Conservation (phyloP, 1,284 basidiomycete species). For the Trametes pubescens region DNA sequence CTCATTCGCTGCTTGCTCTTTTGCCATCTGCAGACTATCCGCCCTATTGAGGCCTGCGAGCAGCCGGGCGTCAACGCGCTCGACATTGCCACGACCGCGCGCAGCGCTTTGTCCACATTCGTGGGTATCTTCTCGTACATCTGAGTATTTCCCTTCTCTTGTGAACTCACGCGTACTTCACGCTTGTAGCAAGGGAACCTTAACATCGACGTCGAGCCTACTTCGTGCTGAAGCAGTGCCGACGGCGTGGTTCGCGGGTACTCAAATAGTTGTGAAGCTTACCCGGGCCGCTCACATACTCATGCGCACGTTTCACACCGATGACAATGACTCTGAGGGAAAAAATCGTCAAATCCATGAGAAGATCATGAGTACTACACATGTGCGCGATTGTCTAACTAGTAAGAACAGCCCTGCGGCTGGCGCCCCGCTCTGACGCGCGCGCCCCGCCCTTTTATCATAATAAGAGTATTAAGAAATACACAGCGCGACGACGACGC, state of each 20-base stretch:
- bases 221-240: slow-evolving; percentile 24
- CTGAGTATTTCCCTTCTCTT: not conserved
- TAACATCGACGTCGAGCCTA: slow-evolving; percentile 37
- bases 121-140: slow-evolving; percentile 25
- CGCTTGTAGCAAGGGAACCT: slow-evolving; percentile 36
- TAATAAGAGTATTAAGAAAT: slow-evolving; percentile 11
- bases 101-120: slow-evolving; percentile 38
- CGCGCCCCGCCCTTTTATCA: slow-evolving; percentile 14
- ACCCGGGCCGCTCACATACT: no score
- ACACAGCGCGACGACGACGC: not conserved
- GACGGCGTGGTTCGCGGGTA: not conserved
- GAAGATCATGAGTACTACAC: slow-evolving; percentile 13
- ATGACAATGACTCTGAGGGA: not conserved
- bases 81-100: slow-evolving; percentile 40
- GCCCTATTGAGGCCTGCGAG: slow-evolving; percentile 39
- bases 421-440: not conserved
- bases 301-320: not conserved
- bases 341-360: slow-evolving; percentile 9
- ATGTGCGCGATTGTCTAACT: slow-evolving; percentile 4
- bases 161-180: not conserved
- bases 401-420: slow-evolving; percentile 1
- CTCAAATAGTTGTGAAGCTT: not conserved
- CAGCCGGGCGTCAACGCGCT: slow-evolving; percentile 39
- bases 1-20: no score
- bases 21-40: slow-evolving; percentile 31